Base-by-base conservation (phyloP, 176 grass and related monocot genomes). In the Luzula sylvatica region DNA sequence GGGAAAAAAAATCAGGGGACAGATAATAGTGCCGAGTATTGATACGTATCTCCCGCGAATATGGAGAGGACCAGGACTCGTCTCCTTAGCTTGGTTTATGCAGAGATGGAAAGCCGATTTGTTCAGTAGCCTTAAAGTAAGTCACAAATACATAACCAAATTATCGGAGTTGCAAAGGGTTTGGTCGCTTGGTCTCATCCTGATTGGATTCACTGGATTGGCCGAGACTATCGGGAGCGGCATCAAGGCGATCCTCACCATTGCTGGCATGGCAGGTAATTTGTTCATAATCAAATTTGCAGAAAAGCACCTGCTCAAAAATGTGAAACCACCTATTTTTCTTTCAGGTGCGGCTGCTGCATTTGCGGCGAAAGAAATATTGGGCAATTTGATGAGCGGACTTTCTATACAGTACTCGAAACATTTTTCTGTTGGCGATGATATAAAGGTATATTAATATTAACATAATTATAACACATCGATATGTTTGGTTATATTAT, bases 311-410 rank as follows among this genome's bases (percentile, higher is more conserved):
- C 21, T 57, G 23, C 30, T 4, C 30, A 35, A 35, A 35, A 35
- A 35, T 7, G 30, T 29, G n/a, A n/a, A n/a, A n/a, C 16, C 23
- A 28, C 14, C 9, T 57, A 18, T 4, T 39, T 57, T 27, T 57
- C n/a, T 23, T 75, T 19, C 43, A 98, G 92, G 92, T 80, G 81
- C 89, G 64, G 92, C 92, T 30, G 89, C 75, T 53, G 92, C 92
- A 65, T 98, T 98, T 82, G 92, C 92, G 82, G 92, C 81, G 75
- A 82, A 84, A 80, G 92, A 98, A 75, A 76, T 98, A 62, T 73
- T 98, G 75, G 92, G 81, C 46, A 98, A 98, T 60, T 75, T 96
- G 35, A 59, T 96, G 51, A 96, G 75, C 70, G 92, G 92, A 21
- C 75, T 96, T 63, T 86, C 85, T 71, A 68, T 96, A 42, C 92